Base-by-base conservation (phyloP, 2,329 filamentous ascomycete species). In the Rhynchosporium graminicola region DNA sequence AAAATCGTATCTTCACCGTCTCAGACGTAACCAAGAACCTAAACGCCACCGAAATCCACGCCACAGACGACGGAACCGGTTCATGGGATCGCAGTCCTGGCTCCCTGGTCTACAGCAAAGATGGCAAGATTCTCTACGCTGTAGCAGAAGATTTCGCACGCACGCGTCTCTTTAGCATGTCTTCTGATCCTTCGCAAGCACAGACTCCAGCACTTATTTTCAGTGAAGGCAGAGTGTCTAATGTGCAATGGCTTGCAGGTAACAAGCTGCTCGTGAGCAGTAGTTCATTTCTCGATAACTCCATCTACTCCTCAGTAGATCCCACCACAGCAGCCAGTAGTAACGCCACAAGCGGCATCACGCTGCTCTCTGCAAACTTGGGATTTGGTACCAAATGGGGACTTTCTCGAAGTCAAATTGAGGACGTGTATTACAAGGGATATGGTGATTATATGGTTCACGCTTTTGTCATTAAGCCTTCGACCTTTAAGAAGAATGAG, bases 241-340 rank as follows among this genome's bases (percentile, higher is more conserved):
- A 66, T 13, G 62, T 65, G 2, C 58, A 57, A 29, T 56, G 55
- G 12, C 40, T 65, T 1, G 62, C 75, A 2, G 70, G 79, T 26
- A 81, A 80, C 9, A 78, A 73, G 51, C 71, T 80, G 6, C 75
- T 80, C 26, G 83, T 92, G 40, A 87, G 83, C 45, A 83, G 83
- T 12, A 85, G 78, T 59, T 90, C 86, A 13, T 79, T 88, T 3
- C 78, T 89, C 29, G 90, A 93, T 69, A 92, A 85, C 75, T 90
- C 86, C 2, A 79, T 83, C 67, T 93, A 88, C 74, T 81, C 79
- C n/a, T 77, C 88, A 26, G 63, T 74, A 28, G 67, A 73, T 7
- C 67, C 70, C 10, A 33, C 60, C 6, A 36, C 50, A 7, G 28
- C 67, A 7, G 66, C 60, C 1, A 38, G 56, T 3, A 58, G 63